A percentile compares a stretch with the other conserved stretches of the same genome.
phyloP scores from a whole-genome alignment of 345 rosid species.

The Dipteronia dyeriana region DNA sequence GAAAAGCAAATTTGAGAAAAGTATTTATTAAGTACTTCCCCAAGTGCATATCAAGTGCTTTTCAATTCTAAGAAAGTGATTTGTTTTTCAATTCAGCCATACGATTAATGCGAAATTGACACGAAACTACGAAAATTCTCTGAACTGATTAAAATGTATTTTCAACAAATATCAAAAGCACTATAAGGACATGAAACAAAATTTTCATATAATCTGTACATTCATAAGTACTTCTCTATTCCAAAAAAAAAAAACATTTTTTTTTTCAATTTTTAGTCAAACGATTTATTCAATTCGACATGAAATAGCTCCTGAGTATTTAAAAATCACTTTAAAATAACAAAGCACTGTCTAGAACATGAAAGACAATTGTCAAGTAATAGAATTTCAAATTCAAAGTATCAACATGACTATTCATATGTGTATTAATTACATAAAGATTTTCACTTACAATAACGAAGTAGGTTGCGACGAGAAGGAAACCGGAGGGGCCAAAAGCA shows the following conservation, averaged over 20 bases:
- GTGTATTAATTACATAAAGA: neutral
- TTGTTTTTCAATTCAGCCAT: neutral
- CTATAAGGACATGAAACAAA: neutral
- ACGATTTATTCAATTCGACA: neutral
- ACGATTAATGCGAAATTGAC: neutral
- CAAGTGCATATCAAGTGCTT: neutral
- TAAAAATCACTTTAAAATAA: too few relatives aligned
- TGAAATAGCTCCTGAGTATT: neutral
- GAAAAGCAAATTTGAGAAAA: neutral
- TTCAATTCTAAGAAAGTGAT: neutral
- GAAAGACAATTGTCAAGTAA: too few relatives aligned
- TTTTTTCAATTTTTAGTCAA: too few relatives aligned
- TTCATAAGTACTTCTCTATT: too few relatives aligned
- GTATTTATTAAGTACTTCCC: neutral
- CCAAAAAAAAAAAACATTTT: too few relatives aligned
- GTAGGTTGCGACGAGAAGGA: slow-evolving; percentile 80
- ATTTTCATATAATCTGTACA: neutral
- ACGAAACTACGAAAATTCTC: neutral
- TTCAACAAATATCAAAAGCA: neutral
- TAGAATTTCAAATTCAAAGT: neutral
- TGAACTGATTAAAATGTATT: neutral
- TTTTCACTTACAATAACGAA: slow-evolving; percentile 53
- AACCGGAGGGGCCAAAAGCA: slow-evolving; percentile 84
- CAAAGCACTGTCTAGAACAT: too few relatives aligned
- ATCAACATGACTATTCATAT: too few relatives aligned